These are phyloP conservation scores for Imleria badia DNA, from an alignment of 768 basidiomycete species.

Conservation along the genomic window DNA sequence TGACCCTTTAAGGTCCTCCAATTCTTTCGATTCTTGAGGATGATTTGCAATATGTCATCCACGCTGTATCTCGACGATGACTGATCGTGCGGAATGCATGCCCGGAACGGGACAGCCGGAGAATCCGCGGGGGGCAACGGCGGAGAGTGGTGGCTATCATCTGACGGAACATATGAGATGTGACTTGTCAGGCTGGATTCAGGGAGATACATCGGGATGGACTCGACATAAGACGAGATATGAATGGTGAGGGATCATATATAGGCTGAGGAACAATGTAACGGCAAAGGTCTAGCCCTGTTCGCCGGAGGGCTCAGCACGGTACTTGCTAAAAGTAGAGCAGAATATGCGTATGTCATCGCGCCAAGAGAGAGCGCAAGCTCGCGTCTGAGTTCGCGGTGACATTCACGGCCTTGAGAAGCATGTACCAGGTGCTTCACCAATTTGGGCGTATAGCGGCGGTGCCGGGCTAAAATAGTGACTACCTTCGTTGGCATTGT, in stretches of 20 bases:
- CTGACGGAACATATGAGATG: not conserved
- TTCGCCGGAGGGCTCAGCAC: slow-evolving; percentile 21
- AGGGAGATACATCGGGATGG: slow-evolving; percentile 18
- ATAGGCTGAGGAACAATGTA: slow-evolving; percentile 16
- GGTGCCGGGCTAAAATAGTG: slow-evolving; percentile 5
- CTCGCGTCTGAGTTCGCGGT: not conserved
- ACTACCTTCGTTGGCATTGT: not conserved
- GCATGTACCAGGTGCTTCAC: not conserved
- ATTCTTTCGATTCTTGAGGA: slow-evolving; percentile 67
- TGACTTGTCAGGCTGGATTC: slow-evolving; percentile 2
- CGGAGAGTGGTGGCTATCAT: not conserved
- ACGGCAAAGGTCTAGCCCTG: slow-evolving; percentile 20
- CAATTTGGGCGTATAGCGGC: slow-evolving; percentile 17
- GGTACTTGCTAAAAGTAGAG: slow-evolving; percentile 16
- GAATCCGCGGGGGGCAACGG: slow-evolving; percentile 3
- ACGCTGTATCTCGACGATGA: slow-evolving; percentile 24
- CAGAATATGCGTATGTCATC: slow-evolving; percentile 10
- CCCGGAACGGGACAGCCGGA: not conserved
- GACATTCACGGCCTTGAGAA: slow-evolving; percentile 8
- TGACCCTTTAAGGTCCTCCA: slow-evolving; percentile 71
- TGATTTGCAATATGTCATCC: slow-evolving; percentile 60
- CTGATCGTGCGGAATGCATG: slow-evolving; percentile 13
- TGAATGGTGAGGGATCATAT: slow-evolving; percentile 18
- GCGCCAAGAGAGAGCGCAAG: not conserved
- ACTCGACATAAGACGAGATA: slow-evolving; percentile 3